A percentile compares a stretch with the other conserved stretches of the same genome.
Evolutionary conservation across 1,139 yeast genomes (phyloP).

Genomic region (Pichia sp.): DNA sequence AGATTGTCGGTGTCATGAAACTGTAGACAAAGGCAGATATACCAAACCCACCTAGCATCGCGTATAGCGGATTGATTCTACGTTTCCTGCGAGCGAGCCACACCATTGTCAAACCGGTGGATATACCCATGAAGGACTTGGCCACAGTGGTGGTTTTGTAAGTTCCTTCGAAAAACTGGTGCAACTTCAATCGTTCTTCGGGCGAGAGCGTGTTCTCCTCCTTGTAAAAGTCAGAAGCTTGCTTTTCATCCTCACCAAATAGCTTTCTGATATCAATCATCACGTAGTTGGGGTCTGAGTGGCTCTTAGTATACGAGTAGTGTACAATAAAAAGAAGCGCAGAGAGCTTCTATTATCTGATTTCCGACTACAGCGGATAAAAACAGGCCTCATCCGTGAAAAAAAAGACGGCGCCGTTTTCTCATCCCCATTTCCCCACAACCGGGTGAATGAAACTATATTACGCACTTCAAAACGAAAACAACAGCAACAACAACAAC

Average conservation of each 20-base stretch:
- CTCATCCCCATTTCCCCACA: too few relatives aligned
- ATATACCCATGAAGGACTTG: slow-evolving; percentile 19
- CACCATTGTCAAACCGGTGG: slow-evolving; percentile 21
- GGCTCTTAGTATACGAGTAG: background rate
- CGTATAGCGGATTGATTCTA: slow-evolving; percentile 19
- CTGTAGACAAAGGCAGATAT: slow-evolving; percentile 17
- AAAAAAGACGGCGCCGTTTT: too few relatives aligned
- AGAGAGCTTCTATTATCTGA: too few relatives aligned
- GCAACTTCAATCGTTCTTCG: slow-evolving; percentile 18
- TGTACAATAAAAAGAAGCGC: too few relatives aligned
- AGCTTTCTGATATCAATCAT: slow-evolving; percentile 10
- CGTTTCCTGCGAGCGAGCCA: slow-evolving; percentile 15
- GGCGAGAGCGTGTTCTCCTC: slow-evolving; percentile 16
- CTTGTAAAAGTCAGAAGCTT: slow-evolving; percentile 20
- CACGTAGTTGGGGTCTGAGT: background rate
- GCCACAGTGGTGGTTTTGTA: slow-evolving; percentile 15
- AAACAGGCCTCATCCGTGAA: too few relatives aligned
- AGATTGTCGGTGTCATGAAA: slow-evolving; percentile 15
- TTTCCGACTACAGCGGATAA: too few relatives aligned
- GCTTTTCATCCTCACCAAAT: slow-evolving; percentile 13
- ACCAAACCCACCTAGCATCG: slow-evolving; percentile 19
- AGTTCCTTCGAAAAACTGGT: slow-evolving; percentile 17
- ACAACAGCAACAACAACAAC: too few relatives aligned
- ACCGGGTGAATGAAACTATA: too few relatives aligned
- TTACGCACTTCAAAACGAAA: too few relatives aligned